Evolutionary conservation across 2,329 filamentous ascomycete genomes (phyloP), one percentile per base, ranked within the genome.

Genomic region (Penicillium decumbens): DNA sequence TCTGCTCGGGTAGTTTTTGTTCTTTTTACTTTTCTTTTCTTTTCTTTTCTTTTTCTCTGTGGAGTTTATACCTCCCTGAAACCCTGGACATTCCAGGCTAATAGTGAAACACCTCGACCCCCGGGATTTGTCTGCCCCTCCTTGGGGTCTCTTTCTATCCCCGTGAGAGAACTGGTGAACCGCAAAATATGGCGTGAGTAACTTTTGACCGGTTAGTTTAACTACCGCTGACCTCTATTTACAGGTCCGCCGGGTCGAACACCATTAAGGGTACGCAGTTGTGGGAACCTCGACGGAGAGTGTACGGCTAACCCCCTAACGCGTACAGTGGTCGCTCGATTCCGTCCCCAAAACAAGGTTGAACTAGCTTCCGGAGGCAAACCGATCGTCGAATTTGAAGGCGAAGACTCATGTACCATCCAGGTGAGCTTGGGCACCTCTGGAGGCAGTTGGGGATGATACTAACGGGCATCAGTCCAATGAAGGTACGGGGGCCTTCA

Each of bases 331-430:
- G 91, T 98, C 72, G 92, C 92, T 78, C 89, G 93, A 67, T 98
- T 98, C 76, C 84, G 93, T 69, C 93, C 93, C 64, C 92, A 96
- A 76, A 98, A 98, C 79, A 89, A 89, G 76, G 75, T 93, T 72
- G 93, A 98, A 78, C 80, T 95, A 68, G 84, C 85, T 54, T 91
- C 87, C 66, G 90, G 90, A 71, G 92, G 92, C 72, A 85, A 93
- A 74, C 88, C 91, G 56, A 92, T 98, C 61, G 93, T 98, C 56
- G 77, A 80, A 43, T 97, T 98, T 72, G 84, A 88, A 69, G 84
- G 85, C 61, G 86, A 91, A 49, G 92, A 97, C 69, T 95, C 91
- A 67, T 95, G 91, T 75, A 80, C 76, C 49, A 77, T 97, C 70
- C 86, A 88, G 65, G 90, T 95, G 82, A 70, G 68, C 61, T 1